These are phyloP conservation scores for Amanita molliuscula DNA, from an alignment of 768 basidiomycete species.

Conservation along the genomic window DNA sequence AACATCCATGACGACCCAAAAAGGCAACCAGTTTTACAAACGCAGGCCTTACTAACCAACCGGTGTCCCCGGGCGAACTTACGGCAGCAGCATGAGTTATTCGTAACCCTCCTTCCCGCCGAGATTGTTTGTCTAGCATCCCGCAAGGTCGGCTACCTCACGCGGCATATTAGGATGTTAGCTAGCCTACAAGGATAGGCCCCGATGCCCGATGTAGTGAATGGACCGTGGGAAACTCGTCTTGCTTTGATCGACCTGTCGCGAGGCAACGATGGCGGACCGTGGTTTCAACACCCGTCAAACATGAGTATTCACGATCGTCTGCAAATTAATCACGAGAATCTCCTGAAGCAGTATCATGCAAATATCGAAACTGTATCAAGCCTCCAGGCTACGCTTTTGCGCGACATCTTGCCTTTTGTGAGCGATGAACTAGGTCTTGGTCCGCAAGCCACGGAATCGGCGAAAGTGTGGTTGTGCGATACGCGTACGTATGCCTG, in stretches of 20 bases:
- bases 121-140: neutral
- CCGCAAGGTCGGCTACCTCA: neutral
- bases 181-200: neutral
- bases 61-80: neutral
- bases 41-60: neutral
- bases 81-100: neutral
- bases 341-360: constrained; percentile 39
- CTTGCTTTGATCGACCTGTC: neutral
- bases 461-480: constrained; percentile 52
- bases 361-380: constrained; percentile 35
- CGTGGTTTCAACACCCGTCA: neutral
- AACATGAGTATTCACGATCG: constrained; percentile 25
- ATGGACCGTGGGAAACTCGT: neutral
- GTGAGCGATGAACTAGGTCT: constrained; percentile 49
- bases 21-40: neutral
- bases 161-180: neutral
- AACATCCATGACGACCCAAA: neutral
- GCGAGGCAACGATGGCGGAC: neutral
- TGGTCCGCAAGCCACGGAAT: constrained; percentile 31
- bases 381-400: constrained; percentile 39
- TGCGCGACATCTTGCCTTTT: constrained; percentile 49
- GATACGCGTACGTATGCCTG: constrained; percentile 46
- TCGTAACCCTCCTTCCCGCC: neutral
- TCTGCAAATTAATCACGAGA: constrained; percentile 35
- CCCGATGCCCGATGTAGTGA: neutral